phyloP scores from a whole-genome alignment of 345 rosid genomes.

The Brassica nigra region DNA sequence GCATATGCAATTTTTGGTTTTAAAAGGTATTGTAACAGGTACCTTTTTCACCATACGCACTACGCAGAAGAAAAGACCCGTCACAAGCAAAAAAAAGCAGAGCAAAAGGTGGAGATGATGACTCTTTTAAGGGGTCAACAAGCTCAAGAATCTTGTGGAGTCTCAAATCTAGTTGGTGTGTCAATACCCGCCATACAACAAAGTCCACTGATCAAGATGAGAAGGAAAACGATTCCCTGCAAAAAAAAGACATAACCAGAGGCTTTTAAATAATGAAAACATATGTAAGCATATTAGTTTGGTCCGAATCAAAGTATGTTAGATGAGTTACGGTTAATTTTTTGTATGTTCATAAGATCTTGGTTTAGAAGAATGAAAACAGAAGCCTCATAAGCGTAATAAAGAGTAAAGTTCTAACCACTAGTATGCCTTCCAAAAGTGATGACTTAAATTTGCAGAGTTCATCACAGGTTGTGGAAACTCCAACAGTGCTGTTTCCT shows the following conservation, averaged over 20 bases:
- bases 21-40: conserved; percentile 31
- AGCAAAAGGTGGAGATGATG: conserved; percentile 35
- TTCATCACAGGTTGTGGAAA: conserved; percentile 60
- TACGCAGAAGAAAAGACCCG: conserved; percentile 31
- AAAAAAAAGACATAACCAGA: conserved; percentile 40
- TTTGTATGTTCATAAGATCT: too few relatives aligned
- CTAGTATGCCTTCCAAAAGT: conserved; percentile 84
- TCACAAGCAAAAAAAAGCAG: conserved; percentile 35
- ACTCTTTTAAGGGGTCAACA: conserved; percentile 25
- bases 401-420: conserved; percentile 55
- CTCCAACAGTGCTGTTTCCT: conserved; percentile 49
- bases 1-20: conserved; percentile 36
- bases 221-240: conserved; percentile 86
- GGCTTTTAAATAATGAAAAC: neutral
- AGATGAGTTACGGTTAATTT: neutral
- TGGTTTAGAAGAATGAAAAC: neutral
- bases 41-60: conserved; percentile 34
- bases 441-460: conserved; percentile 88
- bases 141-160: conserved; percentile 83
- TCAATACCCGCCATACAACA: conserved; percentile 99
- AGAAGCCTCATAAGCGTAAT: neutral
- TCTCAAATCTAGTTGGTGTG: conserved; percentile 90
- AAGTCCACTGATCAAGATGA: conserved; percentile 87
- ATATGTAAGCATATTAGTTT: neutral
- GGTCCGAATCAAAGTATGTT: neutral